Conservation (phyloP, 805 yeast species). For the Metschnikowia bowlesiae region DNA sequence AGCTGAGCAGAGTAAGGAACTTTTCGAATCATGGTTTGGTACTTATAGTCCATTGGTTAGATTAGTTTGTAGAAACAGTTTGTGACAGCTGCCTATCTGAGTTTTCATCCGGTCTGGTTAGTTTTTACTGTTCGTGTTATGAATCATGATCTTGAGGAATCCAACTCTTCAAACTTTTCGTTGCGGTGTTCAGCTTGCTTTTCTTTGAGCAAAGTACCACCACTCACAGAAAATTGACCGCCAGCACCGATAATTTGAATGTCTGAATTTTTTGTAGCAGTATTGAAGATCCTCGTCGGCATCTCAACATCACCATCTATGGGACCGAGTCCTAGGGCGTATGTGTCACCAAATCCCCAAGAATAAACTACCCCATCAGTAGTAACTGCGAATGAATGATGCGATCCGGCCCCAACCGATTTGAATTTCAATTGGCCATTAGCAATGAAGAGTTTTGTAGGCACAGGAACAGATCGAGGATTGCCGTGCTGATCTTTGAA, state of each 20-base stretch:
- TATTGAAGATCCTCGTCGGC: conserved; percentile 88
- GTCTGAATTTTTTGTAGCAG: conserved; percentile 81
- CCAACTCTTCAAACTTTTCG: conserved; percentile 50
- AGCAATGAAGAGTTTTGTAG: conserved; percentile 55
- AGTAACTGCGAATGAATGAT: conserved; percentile 84
- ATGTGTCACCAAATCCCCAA: conserved; percentile 98
- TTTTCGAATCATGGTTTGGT: no score
- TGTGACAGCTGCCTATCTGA: no score
- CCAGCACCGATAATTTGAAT: conserved; percentile 83
- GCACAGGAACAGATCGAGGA: conserved; percentile 80
- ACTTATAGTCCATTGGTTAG: no score
- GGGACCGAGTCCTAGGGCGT: conserved; percentile 93
- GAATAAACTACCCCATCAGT: conserved; percentile 81
- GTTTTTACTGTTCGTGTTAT: neutral
- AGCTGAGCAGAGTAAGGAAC: no score
- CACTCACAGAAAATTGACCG: conserved; percentile 91
- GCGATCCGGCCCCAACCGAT: conserved; percentile 77
- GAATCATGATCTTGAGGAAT: conserved; percentile 9
- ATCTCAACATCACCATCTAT: conserved; percentile 80
- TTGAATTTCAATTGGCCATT: conserved; percentile 27
- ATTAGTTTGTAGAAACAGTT: no score
- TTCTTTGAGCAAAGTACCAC: conserved; percentile 65
- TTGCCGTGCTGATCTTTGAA: conserved; percentile 76
- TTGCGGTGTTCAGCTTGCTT: conserved; percentile 44
- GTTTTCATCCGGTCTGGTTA: no score